These are phyloP conservation scores for Dalbergia cultrata DNA, from an alignment of 306 rosid species.

Conservation along the genomic window DNA sequence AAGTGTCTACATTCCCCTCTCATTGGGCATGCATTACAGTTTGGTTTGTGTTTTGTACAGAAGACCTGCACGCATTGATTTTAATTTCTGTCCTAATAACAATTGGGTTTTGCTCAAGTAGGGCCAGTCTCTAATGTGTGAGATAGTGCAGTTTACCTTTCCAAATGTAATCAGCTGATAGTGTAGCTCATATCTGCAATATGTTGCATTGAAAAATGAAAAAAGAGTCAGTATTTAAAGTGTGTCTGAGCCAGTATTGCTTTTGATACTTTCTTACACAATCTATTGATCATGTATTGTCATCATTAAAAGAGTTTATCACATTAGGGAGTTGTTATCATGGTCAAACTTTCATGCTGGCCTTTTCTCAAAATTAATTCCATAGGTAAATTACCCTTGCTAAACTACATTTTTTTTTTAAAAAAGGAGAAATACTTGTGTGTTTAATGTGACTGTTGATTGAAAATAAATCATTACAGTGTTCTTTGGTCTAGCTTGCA, in stretches of 20 bases:
- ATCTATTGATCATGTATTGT: slow-evolving; percentile 18
- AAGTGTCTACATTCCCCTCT: slow-evolving; percentile 96
- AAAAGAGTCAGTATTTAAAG: slow-evolving; percentile 26
- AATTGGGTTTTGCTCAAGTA: slow-evolving; percentile 44
- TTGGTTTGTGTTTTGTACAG: slow-evolving; percentile 89
- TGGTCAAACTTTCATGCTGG: slow-evolving; percentile 14
- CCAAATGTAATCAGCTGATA: slow-evolving; percentile 97
- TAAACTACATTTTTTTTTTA: not conserved
- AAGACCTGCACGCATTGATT: slow-evolving; percentile 72
- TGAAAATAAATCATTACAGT: slow-evolving; percentile 58
- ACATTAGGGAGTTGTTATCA: slow-evolving; percentile 17
- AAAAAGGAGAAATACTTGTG: not conserved
- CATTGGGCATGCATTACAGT: slow-evolving; percentile 96
- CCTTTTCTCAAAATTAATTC: slow-evolving; percentile 6
- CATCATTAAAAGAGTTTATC: slow-evolving; percentile 4
- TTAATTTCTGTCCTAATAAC: slow-evolving; percentile 39
- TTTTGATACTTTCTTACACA: not conserved
- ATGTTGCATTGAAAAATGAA: slow-evolving; percentile 35
- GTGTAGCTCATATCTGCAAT: slow-evolving; percentile 85
- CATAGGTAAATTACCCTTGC: not conserved
- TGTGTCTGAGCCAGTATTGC: slow-evolving; percentile 18
- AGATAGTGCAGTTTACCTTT: slow-evolving; percentile 65
- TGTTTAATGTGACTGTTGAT: slow-evolving; percentile 18
- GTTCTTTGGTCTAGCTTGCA: slow-evolving; percentile 98
- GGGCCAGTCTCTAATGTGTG: slow-evolving; percentile 16